Evolutionary conservation across 202 grass and related monocot genomes (phyloP), one percentile per base, ranked within the genome.

Genomic region (Elaeis oleifera): DNA sequence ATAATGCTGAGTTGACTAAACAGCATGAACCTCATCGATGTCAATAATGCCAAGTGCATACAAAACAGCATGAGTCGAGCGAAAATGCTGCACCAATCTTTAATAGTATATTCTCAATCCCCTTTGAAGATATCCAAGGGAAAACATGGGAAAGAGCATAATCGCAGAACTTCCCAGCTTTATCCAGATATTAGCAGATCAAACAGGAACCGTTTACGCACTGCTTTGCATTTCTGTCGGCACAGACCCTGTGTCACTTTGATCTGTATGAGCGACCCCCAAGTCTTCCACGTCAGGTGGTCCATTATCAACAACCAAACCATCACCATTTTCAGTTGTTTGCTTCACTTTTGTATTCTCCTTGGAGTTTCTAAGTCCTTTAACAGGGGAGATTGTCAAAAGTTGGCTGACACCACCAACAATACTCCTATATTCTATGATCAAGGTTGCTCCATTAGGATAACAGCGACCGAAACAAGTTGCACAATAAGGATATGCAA

Each of bases 401-500:
- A 96, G 73, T 64, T 81, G 87, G 61, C 81, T 81, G 50, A 94
- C 69, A 61, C 82, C 39, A 14, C 87, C 73, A 5, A 89, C 84
- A 56, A 69, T 73, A 53, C 78, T 73, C 48, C 51, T 84, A 52
- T 60, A 75, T 67, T 99, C 83, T 53, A 76, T 75, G 59, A 99
- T 99, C 74, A 99, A 53, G 26, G 78, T 58, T 65, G 80, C 82
- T 72, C 85, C 95, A 55, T 82, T 89, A 18, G 78, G 83, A 48
- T 94, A 99, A 69, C 91, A 96, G 58, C 91, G 78, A 22, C 87
- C 84, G 50, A 88, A 96, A 32, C 87, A 96, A 52, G 81, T 83
- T 17, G 81, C 71, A 65, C 81, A 88, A 17, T 96, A 96, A 5
- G 91, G 84, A 62, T 68, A 90, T 51, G 78, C 84, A 5, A 96